Percentiles rank a stretch among this genome's conserved stretches.
Conservation (phyloP, 1,139 yeast species). For the Nakaseomyces kungkrabaensis region DNA sequence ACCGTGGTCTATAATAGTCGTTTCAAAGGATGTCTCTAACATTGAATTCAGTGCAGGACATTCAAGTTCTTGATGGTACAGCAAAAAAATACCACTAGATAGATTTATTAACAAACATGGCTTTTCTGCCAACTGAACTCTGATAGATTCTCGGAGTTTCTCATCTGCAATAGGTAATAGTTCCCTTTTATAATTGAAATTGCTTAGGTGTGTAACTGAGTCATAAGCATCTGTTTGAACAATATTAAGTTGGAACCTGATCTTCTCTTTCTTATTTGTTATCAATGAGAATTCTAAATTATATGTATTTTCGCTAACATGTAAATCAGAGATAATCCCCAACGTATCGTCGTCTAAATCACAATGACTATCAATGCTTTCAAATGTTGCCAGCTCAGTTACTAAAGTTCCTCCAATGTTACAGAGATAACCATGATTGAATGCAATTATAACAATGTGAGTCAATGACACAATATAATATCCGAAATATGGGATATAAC, state of each 20-base stretch:
- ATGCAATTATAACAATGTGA: not conserved
- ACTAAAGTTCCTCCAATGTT: conserved; percentile 1
- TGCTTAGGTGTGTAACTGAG: not conserved
- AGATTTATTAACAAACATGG: not conserved
- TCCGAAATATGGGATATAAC: not conserved
- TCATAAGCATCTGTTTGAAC: conserved; percentile 1
- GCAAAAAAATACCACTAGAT: not conserved
- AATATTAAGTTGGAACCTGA: not conserved
- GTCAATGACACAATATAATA: not conserved
- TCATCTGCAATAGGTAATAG: not conserved
- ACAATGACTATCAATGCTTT: not conserved
- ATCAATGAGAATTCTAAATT: not conserved
- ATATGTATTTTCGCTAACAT: not conserved
- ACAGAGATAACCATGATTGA: not conserved
- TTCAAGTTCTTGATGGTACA: not conserved
- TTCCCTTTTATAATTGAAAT: not conserved
- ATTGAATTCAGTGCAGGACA: not conserved
- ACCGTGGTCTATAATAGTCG: not conserved
- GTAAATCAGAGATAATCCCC: not conserved
- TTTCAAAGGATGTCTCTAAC: not conserved
- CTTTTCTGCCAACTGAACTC: not conserved
- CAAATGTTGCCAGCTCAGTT: not conserved
- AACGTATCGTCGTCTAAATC: not conserved
- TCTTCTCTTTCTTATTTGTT: not conserved
- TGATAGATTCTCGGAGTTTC: too few relatives aligned